These are phyloP conservation scores for Russula foetens DNA, from an alignment of 768 basidiomycete genomes.

Conservation along the genomic window DNA sequence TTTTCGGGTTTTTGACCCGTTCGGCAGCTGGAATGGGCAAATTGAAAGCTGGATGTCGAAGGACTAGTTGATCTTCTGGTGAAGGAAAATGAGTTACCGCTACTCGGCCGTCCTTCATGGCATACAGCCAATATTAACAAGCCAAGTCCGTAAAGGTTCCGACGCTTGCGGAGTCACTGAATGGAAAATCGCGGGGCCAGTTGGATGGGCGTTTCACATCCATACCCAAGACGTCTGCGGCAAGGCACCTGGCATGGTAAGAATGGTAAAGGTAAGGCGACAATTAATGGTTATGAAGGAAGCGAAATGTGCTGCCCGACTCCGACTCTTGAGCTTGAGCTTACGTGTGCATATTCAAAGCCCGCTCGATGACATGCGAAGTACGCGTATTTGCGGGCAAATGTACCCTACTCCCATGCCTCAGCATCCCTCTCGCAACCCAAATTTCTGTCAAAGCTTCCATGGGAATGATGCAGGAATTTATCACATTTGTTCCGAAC, in stretches of 20 bases:
- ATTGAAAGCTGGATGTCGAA: conserved; percentile 91
- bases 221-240: conserved; percentile 49
- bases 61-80: conserved; percentile 92
- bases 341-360: too few species aligned
- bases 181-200: conserved; percentile 90
- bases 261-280: conserved; percentile 31
- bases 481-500: too few species aligned
- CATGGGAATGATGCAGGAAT: too few species aligned
- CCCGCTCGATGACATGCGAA: too few species aligned
- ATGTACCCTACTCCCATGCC: too few species aligned
- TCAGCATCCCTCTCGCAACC: too few species aligned
- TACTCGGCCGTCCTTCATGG: background rate
- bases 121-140: background rate
- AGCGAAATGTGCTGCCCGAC: conserved; percentile 41
- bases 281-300: conserved; percentile 32
- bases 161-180: conserved; percentile 80
- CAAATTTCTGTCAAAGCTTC: too few species aligned
- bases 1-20: background rate
- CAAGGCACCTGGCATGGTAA: conserved; percentile 37
- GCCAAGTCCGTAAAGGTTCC: conserved; percentile 84
- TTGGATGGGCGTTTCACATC: conserved; percentile 92
- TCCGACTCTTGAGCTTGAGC: too few species aligned
- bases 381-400: too few species aligned
- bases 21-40: conserved; percentile 81
- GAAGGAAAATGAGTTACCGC: conserved; percentile 79